phyloP scores from a whole-genome alignment of 495 filamentous ascomycete genomes.

The Aspergillus hancockii region DNA sequence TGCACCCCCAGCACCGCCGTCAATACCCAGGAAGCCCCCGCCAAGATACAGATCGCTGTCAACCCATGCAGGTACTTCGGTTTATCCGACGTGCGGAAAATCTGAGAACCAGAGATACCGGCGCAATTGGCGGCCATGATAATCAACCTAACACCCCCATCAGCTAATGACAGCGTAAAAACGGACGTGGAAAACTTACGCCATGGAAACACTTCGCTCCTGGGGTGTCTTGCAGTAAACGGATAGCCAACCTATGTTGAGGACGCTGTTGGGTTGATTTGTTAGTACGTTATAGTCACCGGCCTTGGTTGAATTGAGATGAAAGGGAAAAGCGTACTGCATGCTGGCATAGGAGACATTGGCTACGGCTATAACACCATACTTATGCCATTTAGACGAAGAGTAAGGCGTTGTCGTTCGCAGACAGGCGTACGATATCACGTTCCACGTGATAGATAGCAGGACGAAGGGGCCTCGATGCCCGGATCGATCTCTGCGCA shows the following conservation, averaged over 20 bases:
- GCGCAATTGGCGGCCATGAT: slow-evolving; percentile 21
- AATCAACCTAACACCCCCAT: background rate
- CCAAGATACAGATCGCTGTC: slow-evolving; percentile 1
- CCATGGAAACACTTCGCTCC: slow-evolving; percentile 53
- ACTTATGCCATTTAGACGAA: slow-evolving; percentile 38
- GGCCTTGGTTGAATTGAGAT: background rate
- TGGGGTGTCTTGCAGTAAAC: slow-evolving; percentile 48
- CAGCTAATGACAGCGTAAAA: background rate
- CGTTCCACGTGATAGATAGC: slow-evolving; percentile 44
- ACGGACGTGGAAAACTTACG: slow-evolving; percentile 34
- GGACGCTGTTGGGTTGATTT: slow-evolving; percentile 24
- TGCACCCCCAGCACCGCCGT: background rate
- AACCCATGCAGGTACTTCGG: slow-evolving; percentile 18
- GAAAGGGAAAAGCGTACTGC: slow-evolving; percentile 39
- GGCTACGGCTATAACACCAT: slow-evolving; percentile 49
- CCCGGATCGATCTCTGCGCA: slow-evolving; percentile 44
- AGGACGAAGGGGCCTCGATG: slow-evolving; percentile 45
- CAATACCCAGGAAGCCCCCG: background rate
- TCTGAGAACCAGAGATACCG: slow-evolving; percentile 19
- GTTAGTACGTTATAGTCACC: background rate
- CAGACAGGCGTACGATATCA: slow-evolving; percentile 41
- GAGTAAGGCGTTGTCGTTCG: slow-evolving; percentile 22
- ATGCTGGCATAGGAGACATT: slow-evolving; percentile 50
- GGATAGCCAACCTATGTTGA: slow-evolving; percentile 51
- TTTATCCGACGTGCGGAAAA: slow-evolving; percentile 19